Evolutionary conservation across 2,329 filamentous ascomycete genomes (phyloP), one percentile per base, ranked within the genome.

Genomic region (Talaromyces islandicus): DNA sequence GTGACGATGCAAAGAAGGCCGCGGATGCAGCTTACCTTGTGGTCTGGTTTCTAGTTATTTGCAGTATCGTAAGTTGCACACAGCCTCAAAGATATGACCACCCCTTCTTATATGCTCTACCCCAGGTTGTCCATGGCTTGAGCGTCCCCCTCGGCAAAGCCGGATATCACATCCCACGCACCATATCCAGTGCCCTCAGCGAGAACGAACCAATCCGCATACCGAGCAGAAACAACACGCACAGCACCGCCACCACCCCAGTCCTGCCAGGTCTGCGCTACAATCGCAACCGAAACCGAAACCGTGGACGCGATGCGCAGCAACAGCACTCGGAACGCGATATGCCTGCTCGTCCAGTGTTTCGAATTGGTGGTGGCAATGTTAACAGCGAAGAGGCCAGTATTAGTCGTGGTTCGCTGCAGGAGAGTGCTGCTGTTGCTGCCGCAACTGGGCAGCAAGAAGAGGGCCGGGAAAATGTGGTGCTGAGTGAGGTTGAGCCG

Each of bases 11-110:
- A 0, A 74, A 77, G 32, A 75, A 82, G 9, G 76, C 96, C 1
- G 80, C 79, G 4, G 89, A 95, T 64, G 80, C 85, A 0, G 82
- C 91, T 57, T 80, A 80, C 1, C 80, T 93, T 0, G 84, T 96
- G 0, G 87, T 96, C 19, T 96, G 92, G 92, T 96, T 96, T 68
- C 75, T 96, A 56, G 83, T 85, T 9, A 85, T 94, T 21, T 93
- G 89, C 75, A 94, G 90, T 65, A 88, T 96, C 62, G 89, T 92
- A 77, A 81, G 87, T 80, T 12, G 19, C n/a, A n/a, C n/a, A n/a
- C n/a, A n/a, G n/a, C n/a, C n/a, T n/a, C n/a, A n/a, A n/a, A n/a
- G n/a, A n/a, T n/a, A n/a, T n/a, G n/a, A n/a, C n/a, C n/a, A n/a
- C n/a, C n/a, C n/a, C n/a, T n/a, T n/a, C n/a, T n/a, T n/a, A n/a